Evolutionary conservation across 176 grass and related monocot genomes (phyloP).

Genomic region (Ananas comosus): DNA sequence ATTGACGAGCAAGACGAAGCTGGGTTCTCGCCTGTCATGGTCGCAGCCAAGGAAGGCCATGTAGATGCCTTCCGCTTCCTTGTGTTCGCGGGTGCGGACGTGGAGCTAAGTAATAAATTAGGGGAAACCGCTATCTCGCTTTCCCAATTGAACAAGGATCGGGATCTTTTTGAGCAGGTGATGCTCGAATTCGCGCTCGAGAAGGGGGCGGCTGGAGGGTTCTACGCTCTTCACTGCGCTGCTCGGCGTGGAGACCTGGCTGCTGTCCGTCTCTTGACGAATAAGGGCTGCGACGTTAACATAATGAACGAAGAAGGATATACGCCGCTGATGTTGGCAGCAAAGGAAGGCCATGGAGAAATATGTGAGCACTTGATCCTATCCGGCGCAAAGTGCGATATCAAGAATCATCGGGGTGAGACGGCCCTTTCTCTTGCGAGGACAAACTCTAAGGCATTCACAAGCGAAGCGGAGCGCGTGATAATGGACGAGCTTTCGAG

Average conservation of each 20-base stretch:
- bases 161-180: conserved; percentile 86
- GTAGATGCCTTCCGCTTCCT: conserved; percentile 64
- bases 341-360: conserved; percentile 53
- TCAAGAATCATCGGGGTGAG: conserved; percentile 40
- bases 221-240: conserved; percentile 77
- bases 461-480: conserved; percentile 55
- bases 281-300: conserved; percentile 55
- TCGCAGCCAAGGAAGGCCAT: conserved; percentile 49
- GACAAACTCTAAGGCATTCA: conserved; percentile 19
- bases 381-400: conserved; percentile 50
- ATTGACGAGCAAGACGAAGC: conserved; percentile 55
- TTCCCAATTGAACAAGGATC: conserved; percentile 61
- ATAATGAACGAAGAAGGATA: conserved; percentile 64
- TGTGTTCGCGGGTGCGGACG: conserved; percentile 63
- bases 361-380: conserved; percentile 69
- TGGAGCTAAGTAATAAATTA: conserved; percentile 42
- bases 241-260: conserved; percentile 54
- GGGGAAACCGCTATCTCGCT: conserved; percentile 53
- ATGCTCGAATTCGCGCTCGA: conserved; percentile 89
- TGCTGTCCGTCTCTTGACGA: conserved; percentile 43
- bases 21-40: conserved; percentile 60
- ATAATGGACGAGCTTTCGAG: conserved; percentile 73
- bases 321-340: conserved; percentile 85
- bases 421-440: conserved; percentile 76
- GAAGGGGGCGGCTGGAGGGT: conserved; percentile 61